These are phyloP conservation scores for Jamesozyma hellenica DNA, from an alignment of 805 yeast species.

Conservation along the genomic window DNA sequence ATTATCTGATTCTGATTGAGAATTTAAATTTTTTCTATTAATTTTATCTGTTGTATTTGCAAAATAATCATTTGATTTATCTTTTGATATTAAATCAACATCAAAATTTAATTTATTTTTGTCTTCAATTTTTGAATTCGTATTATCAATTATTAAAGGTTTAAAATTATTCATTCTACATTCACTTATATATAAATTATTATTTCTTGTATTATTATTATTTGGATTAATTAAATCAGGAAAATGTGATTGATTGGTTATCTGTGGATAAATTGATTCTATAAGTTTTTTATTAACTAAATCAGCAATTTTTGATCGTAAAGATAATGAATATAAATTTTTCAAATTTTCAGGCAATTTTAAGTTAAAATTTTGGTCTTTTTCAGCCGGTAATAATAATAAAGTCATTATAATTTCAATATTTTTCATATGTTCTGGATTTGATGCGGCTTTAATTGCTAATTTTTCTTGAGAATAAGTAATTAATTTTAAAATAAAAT, in stretches of 20 bases:
- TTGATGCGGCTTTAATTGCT: constrained; percentile 50
- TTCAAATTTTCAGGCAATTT: constrained; percentile 47
- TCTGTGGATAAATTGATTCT: constrained; percentile 17
- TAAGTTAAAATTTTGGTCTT: constrained; percentile 2
- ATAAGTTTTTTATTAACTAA: constrained; percentile 49
- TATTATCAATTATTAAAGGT: background rate
- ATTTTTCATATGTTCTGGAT: constrained; percentile 52
- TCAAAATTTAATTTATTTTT: background rate
- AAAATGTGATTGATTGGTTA: constrained; percentile 10
- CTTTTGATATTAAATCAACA: background rate
- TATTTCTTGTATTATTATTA: background rate
- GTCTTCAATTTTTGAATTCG: background rate
- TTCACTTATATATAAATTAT: background rate
- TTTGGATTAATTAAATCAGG: constrained; percentile 9
- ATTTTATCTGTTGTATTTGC: background rate
- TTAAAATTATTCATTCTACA: background rate
- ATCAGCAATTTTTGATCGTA: constrained; percentile 57
- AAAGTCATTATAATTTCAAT: constrained; percentile 79
- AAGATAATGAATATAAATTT: constrained; percentile 45
- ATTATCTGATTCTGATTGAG: background rate
- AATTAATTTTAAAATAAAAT: constrained; percentile 45
- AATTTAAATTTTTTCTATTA: background rate
- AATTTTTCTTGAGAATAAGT: constrained; percentile 52
- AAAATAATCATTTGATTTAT: background rate
- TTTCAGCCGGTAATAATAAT: constrained; percentile 38